Base-by-base conservation (phyloP, 1,284 basidiomycete genomes). In the Cryptococcus sp. region DNA sequence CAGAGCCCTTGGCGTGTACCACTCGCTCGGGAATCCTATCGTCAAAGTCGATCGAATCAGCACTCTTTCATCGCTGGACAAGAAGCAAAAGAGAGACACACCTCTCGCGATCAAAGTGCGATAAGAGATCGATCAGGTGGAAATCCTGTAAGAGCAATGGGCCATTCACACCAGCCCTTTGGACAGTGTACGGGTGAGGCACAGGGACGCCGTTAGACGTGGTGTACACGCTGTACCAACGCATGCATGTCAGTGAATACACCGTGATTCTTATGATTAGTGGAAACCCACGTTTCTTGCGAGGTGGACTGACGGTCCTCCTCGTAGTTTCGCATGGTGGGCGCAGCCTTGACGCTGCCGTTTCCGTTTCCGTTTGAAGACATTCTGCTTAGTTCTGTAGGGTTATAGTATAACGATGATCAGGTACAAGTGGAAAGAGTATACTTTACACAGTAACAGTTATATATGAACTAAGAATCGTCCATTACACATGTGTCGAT, bases 71-170 rank as follows among this genome's bases (percentile, higher is more conserved):
- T n/a, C n/a, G n/a, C n/a, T n/a, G 15, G 10, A 20, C 23, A 29
- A 41, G 3, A n/a, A 43, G 37, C 20, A 15, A 7, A 10, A 37
- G 34, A 23, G 19, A 78, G 15, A 59, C 67, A 50, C 41, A 70
- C 68, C 93, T 88, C 81, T 96, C 93, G 56, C 91, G 86, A 79
- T 91, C 89, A 72, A 95, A 94, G 83, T 94, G 91, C 43, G 89
- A 87, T 65, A 95, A 84, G 56, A 90, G 82, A 79, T 94, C 90
- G 74, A 92, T 87, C 78, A 89, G 86, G 77, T 91, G 88, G 81
- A 93, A 92, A 78, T 93, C 90, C 80, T 95, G 92, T 41, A 96
- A 82, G 17, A 96, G 83, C 26, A 96, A 85, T 29, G 91, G 90
- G 0, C 93, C 93, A 52, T 84, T 79, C 49, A 77, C 64, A 49